Percentiles rank a stretch among this genome's conserved stretches.
These are phyloP conservation scores for Niveomyces coronatus DNA, from an alignment of 2,329 filamentous ascomycete genomes.

Conservation along the genomic window DNA sequence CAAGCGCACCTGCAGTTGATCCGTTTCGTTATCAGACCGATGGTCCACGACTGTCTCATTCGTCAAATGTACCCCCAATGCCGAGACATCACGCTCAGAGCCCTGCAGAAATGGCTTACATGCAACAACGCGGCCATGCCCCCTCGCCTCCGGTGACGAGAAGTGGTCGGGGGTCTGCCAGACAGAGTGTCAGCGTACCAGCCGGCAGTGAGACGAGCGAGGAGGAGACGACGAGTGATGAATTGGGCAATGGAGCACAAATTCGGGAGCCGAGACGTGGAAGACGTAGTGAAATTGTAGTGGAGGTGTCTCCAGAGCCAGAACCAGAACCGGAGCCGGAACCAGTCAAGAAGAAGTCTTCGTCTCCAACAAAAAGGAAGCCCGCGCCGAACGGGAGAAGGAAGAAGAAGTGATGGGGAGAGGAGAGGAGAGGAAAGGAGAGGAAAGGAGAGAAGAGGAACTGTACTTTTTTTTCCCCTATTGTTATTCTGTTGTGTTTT, in stretches of 20 bases:
- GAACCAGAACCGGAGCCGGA: constrained; percentile 21
- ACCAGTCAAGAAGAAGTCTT: constrained; percentile 29
- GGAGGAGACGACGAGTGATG: constrained; percentile 26
- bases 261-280: constrained; percentile 18
- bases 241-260: constrained; percentile 24
- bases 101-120: constrained; percentile 19
- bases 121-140: constrained; percentile 16
- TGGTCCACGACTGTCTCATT: constrained; percentile 29
- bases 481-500: background rate
- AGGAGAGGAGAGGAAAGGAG: constrained; percentile 15
- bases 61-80: constrained; percentile 18
- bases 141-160: constrained; percentile 20
- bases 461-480: constrained; percentile 4
- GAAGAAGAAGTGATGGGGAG: constrained; percentile 22
- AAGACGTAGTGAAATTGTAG: constrained; percentile 28
- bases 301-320: constrained; percentile 25
- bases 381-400: constrained; percentile 19
- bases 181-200: constrained; percentile 21
- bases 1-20: constrained; percentile 22
- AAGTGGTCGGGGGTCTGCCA: constrained; percentile 21
- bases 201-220: constrained; percentile 25
- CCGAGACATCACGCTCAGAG: constrained; percentile 28
- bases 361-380: constrained; percentile 32
- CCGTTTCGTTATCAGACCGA: constrained; percentile 45
- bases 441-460: background rate